These are phyloP conservation scores for Wallacemonas sp. DNA, from an alignment of 208 protist genomes.

Conservation along the genomic window DNA sequence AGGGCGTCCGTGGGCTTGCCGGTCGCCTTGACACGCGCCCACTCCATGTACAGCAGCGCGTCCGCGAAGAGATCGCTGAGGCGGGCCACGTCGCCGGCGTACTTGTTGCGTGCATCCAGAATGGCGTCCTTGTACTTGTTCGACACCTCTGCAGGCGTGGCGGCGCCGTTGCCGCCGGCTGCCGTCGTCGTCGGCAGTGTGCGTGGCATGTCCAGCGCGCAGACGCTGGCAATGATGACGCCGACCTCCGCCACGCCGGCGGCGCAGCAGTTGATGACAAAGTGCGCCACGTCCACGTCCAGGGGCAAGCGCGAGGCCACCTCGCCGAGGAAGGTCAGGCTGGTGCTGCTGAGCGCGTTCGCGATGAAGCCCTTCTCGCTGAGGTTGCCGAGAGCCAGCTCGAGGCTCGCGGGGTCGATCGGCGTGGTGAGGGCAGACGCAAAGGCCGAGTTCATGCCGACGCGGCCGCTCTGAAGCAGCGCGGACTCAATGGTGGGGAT, in stretches of 20 bases:
- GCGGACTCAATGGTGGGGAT: conserved; percentile 71
- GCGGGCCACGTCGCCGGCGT: conserved; percentile 56
- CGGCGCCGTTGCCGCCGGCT: background rate
- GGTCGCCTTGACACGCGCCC: conserved; percentile 48
- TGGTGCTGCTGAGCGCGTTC: conserved; percentile 35
- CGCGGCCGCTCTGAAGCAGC: conserved; percentile 74
- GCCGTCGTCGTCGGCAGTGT: conserved; percentile 25
- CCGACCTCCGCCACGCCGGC: conserved; percentile 79
- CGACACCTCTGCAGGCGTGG: background rate
- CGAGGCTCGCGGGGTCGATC: conserved; percentile 55
- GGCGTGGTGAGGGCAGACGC: conserved; percentile 53
- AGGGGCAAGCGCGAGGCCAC: conserved; percentile 75
- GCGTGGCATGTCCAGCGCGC: conserved; percentile 56
- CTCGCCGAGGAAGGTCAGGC: conserved; percentile 85
- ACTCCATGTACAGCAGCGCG: conserved; percentile 78
- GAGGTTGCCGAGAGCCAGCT: conserved; percentile 69
- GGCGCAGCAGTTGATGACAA: conserved; percentile 76
- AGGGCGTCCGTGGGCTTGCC: conserved; percentile 46
- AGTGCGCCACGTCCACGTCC: conserved; percentile 68
- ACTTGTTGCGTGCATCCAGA: conserved; percentile 57
- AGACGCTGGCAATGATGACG: conserved; percentile 61
- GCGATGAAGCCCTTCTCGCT: conserved; percentile 79
- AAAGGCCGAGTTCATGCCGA: conserved; percentile 14
- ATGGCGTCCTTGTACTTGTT: conserved; percentile 39
- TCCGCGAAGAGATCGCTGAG: conserved; percentile 88